These are phyloP conservation scores for Ogataea minuta DNA, from an alignment of 805 yeast species.

Conservation along the genomic window DNA sequence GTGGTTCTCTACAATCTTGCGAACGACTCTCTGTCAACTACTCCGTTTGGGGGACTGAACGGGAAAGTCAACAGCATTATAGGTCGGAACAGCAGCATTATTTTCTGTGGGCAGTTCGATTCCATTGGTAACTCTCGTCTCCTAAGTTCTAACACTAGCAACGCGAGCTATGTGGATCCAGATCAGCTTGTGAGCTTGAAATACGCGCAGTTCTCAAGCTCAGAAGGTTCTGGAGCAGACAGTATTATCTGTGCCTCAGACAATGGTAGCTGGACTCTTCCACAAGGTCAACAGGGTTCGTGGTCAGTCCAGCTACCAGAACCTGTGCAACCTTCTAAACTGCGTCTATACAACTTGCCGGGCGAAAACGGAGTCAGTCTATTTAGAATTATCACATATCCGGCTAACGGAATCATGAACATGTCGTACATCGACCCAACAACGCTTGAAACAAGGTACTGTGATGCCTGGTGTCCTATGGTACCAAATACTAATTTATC, in stretches of 20 bases:
- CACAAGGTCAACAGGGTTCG: slow-evolving; percentile 52
- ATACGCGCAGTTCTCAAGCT: slow-evolving; percentile 52
- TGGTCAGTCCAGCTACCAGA: slow-evolving; percentile 62
- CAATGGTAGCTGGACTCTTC: slow-evolving; percentile 49
- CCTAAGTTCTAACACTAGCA: slow-evolving; percentile 33
- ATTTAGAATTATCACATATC: slow-evolving; percentile 74
- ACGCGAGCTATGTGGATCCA: slow-evolving; percentile 42
- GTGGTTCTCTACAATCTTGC: slow-evolving; percentile 62
- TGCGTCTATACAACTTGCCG: slow-evolving; percentile 66
- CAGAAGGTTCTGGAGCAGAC: slow-evolving; percentile 31
- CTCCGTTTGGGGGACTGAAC: slow-evolving; percentile 79
- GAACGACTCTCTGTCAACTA: slow-evolving; percentile 38
- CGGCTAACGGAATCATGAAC: slow-evolving; percentile 89
- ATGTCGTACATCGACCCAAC: slow-evolving; percentile 77
- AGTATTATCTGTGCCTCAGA: slow-evolving; percentile 58
- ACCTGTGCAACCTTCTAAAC: slow-evolving; percentile 62
- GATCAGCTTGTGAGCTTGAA: slow-evolving; percentile 62
- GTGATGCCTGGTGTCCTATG: slow-evolving; percentile 92
- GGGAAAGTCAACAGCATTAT: slow-evolving; percentile 63
- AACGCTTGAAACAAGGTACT: slow-evolving; percentile 52
- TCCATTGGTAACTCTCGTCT: slow-evolving; percentile 54
- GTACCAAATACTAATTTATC: slow-evolving; percentile 38
- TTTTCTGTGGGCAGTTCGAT: slow-evolving; percentile 79
- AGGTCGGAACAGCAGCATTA: slow-evolving; percentile 46
- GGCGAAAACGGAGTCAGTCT: slow-evolving; percentile 47